Percentiles rank a stretch among this genome's conserved stretches.
Conservation (phyloP, 2,329 filamentous ascomycete genomes). For the Ilyonectria destructans region DNA sequence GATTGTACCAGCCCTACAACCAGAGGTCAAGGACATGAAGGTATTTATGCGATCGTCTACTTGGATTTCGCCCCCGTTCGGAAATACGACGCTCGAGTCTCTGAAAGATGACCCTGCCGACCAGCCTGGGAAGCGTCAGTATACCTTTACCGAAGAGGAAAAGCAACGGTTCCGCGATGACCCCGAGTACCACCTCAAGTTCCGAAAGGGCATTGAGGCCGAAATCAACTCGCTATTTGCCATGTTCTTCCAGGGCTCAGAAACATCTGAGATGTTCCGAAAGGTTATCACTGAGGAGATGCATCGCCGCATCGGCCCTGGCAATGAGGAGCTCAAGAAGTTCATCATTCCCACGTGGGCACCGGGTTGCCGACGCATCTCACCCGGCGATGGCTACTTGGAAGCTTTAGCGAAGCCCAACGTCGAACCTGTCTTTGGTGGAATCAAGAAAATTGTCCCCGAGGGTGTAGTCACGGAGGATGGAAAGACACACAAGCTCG, state of each 20-base stretch:
- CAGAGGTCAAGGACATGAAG: constrained; percentile 46
- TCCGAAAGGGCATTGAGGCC: constrained; percentile 61
- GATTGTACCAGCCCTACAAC: constrained; percentile 63
- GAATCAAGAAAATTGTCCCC: constrained; percentile 55
- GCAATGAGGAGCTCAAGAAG: constrained; percentile 59
- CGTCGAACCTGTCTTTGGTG: constrained; percentile 59
- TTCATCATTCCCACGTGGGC: constrained; percentile 60
- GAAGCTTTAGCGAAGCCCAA: constrained; percentile 62
- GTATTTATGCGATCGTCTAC: constrained; percentile 52
- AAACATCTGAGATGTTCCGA: constrained; percentile 57
- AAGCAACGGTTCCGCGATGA: constrained; percentile 58
- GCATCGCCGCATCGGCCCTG: constrained; percentile 58
- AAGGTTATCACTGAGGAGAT: constrained; percentile 62
- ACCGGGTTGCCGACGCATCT: constrained; percentile 61
- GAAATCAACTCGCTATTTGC: constrained; percentile 61
- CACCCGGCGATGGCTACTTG: constrained; percentile 61
- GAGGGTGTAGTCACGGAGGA: constrained; percentile 52
- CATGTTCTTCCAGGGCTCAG: constrained; percentile 60
- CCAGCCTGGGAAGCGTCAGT: constrained; percentile 57
- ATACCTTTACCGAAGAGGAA: constrained; percentile 58
- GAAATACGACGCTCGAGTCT: constrained; percentile 50
- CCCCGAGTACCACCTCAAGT: constrained; percentile 59
- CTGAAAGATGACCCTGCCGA: constrained; percentile 48
- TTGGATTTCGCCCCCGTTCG: constrained; percentile 48
- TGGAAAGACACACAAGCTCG: constrained; percentile 51